Evolutionary conservation across 2,329 filamentous ascomycete species (phyloP).

Genomic region (Sporothrix dimorphospora): DNA sequence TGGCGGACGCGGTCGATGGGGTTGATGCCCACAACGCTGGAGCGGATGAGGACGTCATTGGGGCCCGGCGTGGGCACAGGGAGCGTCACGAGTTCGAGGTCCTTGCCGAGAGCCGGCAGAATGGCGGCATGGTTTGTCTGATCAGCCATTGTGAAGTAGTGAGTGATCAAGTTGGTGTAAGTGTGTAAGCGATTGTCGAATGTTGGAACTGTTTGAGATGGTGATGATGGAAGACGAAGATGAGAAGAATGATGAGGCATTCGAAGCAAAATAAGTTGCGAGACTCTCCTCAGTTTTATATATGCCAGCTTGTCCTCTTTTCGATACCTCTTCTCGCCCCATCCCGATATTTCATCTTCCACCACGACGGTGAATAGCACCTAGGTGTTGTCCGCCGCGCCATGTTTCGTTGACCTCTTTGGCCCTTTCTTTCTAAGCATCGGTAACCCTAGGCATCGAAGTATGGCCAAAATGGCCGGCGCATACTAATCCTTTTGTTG

Average conservation of each 20-base stretch:
- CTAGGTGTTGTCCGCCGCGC: too few relatives aligned
- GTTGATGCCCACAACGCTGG: constrained; percentile 34
- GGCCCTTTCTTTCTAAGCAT: not conserved
- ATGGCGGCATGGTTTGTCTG: not conserved
- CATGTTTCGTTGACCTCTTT: not conserved
- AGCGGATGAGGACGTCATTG: not conserved
- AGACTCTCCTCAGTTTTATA: not conserved
- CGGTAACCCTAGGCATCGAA: not conserved
- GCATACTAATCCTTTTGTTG: not conserved
- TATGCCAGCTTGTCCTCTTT: not conserved
- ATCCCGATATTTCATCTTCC: not conserved
- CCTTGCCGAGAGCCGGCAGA: constrained; percentile 5
- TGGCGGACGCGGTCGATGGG: constrained; percentile 38
- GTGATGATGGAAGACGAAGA: not conserved
- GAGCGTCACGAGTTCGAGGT: not conserved
- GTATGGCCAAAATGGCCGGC: not conserved
- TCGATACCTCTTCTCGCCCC: not conserved
- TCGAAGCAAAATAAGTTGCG: not conserved
- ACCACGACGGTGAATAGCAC: not conserved
- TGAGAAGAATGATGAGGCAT: not conserved
- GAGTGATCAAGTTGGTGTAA: not conserved
- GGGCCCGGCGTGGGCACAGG: constrained; percentile 5
- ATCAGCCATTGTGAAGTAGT: not conserved
- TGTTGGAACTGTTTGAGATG: not conserved
- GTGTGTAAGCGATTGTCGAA: not conserved